Evolutionary conservation across 768 basidiomycete species (phyloP).

Genomic region (Paxillus ammoniavirescens): DNA sequence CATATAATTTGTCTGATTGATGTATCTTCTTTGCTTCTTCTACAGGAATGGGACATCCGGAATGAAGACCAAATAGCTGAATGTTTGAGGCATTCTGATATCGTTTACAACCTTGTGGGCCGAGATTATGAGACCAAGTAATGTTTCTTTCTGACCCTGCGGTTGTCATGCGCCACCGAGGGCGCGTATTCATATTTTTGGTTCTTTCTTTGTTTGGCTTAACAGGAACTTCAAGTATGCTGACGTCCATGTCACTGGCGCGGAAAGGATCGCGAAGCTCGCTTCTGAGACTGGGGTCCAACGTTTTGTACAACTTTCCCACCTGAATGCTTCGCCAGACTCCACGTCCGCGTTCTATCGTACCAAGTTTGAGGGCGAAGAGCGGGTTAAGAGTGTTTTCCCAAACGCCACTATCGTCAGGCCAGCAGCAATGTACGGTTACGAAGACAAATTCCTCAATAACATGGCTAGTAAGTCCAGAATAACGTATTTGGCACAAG

Average conservation of each 20-base stretch:
- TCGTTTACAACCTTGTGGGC: constrained; percentile 94
- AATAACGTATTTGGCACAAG: constrained; percentile 1
- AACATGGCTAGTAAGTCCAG: constrained; percentile 79
- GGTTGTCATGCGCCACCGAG: neutral
- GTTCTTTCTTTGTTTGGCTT: constrained; percentile 5
- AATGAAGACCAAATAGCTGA: constrained; percentile 90
- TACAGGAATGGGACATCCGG: constrained; percentile 93
- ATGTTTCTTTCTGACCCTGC: constrained; percentile 22
- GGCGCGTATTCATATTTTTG: constrained; percentile 3
- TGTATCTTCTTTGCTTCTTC: constrained; percentile 5
- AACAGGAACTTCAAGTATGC: constrained; percentile 83
- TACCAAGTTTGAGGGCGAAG: constrained; percentile 88
- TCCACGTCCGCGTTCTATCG: constrained; percentile 85
- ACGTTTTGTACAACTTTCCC: constrained; percentile 91
- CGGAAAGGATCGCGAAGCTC: constrained; percentile 82
- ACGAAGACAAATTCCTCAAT: constrained; percentile 91
- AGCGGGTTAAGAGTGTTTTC: constrained; percentile 79
- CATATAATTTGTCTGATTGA: constrained; percentile 24
- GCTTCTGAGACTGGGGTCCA: constrained; percentile 75
- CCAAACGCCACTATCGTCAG: constrained; percentile 85
- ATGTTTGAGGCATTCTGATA: constrained; percentile 91
- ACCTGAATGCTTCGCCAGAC: constrained; percentile 81
- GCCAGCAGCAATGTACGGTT: constrained; percentile 86
- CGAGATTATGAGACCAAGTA: constrained; percentile 96
- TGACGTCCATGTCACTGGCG: constrained; percentile 80